phyloP scores from a whole-genome alignment of 768 basidiomycete species.

The Gyrodon lividus region DNA sequence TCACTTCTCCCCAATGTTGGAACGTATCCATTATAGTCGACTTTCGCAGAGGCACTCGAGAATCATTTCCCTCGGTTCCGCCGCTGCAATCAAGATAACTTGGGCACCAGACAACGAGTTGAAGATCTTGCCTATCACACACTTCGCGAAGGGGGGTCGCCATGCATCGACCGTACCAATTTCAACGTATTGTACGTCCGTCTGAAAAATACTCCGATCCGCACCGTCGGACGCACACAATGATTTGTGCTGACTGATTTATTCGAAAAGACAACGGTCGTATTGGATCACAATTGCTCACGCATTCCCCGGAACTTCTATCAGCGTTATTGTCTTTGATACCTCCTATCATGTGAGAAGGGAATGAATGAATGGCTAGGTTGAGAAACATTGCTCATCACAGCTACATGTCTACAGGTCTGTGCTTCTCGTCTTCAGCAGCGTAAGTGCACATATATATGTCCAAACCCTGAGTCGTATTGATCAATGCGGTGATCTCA shows the following conservation, averaged over 20 bases:
- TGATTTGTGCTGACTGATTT: neutral
- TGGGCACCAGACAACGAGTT: slow-evolving; percentile 66
- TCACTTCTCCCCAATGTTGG: slow-evolving; percentile 6
- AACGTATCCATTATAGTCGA: slow-evolving; percentile 38
- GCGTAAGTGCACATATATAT: slow-evolving; percentile 44
- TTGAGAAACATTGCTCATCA: slow-evolving; percentile 12
- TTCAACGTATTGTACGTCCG: slow-evolving; percentile 59
- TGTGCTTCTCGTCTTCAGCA: slow-evolving; percentile 59
- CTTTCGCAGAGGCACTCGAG: slow-evolving; percentile 74
- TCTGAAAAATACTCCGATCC: neutral
- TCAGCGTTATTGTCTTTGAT: slow-evolving; percentile 79
- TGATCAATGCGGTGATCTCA: slow-evolving; percentile 12
- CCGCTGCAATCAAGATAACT: slow-evolving; percentile 79
- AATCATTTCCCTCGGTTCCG: slow-evolving; percentile 56
- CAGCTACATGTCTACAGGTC: slow-evolving; percentile 40
- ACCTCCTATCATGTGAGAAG: slow-evolving; percentile 68
- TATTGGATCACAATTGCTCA: slow-evolving; percentile 75
- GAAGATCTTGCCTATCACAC: slow-evolving; percentile 55
- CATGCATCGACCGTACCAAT: slow-evolving; percentile 79
- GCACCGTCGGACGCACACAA: neutral
- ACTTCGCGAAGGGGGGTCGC: slow-evolving; percentile 61
- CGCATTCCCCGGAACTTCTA: slow-evolving; percentile 57
- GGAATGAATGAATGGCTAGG: slow-evolving; percentile 1
- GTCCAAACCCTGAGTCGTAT: slow-evolving; percentile 7
- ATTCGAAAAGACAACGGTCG: slow-evolving; percentile 54